Percentiles rank a stretch among this genome's conserved stretches.
Evolutionary conservation across 345 rosid genomes (phyloP).

Genomic region (Eucalyptus lansdowneana): DNA sequence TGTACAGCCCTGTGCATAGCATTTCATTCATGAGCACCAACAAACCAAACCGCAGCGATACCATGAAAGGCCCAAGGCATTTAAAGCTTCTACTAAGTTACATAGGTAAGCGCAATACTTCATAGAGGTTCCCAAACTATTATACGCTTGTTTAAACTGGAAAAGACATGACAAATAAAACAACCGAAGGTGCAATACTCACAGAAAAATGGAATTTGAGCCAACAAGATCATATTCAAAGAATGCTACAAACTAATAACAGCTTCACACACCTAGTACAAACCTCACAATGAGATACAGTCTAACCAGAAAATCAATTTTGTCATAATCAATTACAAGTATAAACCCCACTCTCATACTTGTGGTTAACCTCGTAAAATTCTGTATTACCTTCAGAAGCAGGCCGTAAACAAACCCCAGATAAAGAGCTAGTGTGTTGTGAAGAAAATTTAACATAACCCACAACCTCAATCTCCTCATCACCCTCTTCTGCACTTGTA

Average conservation of each 20-base stretch:
- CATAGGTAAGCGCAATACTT: background rate
- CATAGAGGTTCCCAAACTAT: background rate
- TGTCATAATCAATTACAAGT: conserved; percentile 52
- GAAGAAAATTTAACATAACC: conserved; percentile 69
- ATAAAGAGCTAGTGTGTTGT: conserved; percentile 50
- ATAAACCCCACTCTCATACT: conserved; percentile 67
- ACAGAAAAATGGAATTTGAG: background rate
- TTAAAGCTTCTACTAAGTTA: background rate
- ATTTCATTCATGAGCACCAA: background rate
- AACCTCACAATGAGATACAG: background rate
- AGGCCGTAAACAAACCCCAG: conserved; percentile 52
- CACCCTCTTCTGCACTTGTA: conserved; percentile 41
- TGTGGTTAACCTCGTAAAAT: conserved; percentile 72
- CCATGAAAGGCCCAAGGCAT: background rate
- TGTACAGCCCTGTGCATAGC: background rate
- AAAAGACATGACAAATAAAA: background rate
- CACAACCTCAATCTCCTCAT: conserved; percentile 62
- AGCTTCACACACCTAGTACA: background rate
- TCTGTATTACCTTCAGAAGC: conserved; percentile 78
- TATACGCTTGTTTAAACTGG: background rate
- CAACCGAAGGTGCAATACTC: background rate
- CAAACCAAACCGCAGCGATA: background rate
- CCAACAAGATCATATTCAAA: background rate
- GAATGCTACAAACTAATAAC: background rate
- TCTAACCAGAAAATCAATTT: background rate